Evolutionary conservation across 768 basidiomycete species (phyloP), one percentile per base, ranked within the genome.

Genomic region (Hypholoma sublateritium): DNA sequence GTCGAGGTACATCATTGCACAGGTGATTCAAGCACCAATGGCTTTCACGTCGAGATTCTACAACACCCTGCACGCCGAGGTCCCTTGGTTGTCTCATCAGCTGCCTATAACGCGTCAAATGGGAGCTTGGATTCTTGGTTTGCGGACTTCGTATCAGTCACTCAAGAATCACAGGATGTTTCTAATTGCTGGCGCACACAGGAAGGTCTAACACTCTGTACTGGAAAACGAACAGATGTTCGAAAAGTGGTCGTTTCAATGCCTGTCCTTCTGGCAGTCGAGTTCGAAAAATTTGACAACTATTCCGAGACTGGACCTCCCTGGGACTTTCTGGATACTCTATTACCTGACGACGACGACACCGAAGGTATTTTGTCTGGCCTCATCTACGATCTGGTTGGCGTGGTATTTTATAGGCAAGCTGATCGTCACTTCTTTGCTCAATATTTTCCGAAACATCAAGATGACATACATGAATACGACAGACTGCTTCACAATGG

Each of bases 331-430:
- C 67, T 65, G 11, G 21, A 36, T 13, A 60, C 59, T 5, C 53
- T 69, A 22, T n/a, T 57, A 45, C 16, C 57, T 61, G 28, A 49
- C 35, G 48, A 49, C 17, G 28, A 43, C 16, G 11, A 50, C 24
- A 28, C 25, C 7, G 9, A 48, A 13, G 25, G 24, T 2, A 5
- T 17, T 12, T 50, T 49, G 3, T 9, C 45, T 28, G 61, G 49
- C 2, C 28, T 64, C 1, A 43, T 64, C 12, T 70, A 69, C 50
- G 63, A 70, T 53, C 58, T 72, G 4, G 53, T 68, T 5, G 68
- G 68, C 0, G 37, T 64, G 13, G 67, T 49, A 2, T 53, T 69
- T 11, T 32, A 58, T 24, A 62, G 58, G 17, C 24, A 19, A 12
- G 13, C 16, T 9, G 14, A 22, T 16, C 21, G 35, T n/a, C 69